Conservation (phyloP, 495 filamentous ascomycete genomes). For the Neurospora pannonica region DNA sequence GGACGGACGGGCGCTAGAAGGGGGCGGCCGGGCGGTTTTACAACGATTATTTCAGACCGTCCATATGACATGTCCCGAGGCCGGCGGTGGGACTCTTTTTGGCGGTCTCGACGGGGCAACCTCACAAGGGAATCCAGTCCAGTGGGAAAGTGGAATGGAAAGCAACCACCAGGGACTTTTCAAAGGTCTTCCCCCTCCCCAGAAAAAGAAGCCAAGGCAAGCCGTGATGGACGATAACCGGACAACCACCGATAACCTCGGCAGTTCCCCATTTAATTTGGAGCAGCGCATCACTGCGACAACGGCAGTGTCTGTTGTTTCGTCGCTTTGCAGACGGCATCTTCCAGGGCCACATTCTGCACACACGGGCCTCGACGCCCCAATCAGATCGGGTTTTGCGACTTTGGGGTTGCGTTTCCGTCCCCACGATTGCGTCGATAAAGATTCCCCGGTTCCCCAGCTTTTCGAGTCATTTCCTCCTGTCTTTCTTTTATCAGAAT, state of each 20-base stretch:
- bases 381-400: neutral
- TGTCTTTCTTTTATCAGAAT: neutral
- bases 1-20: neutral
- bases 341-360: neutral
- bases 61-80: neutral
- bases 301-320: neutral
- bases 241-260: constrained; percentile 11
- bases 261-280: constrained; percentile 1
- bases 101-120: neutral
- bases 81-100: neutral
- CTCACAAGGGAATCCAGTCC: neutral
- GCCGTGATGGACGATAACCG: constrained; percentile 7
- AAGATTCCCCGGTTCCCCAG: neutral
- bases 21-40: neutral
- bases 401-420: neutral
- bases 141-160: neutral
- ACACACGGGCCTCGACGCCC: neutral
- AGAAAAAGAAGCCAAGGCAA: neutral
- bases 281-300: neutral
- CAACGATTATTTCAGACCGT: neutral
- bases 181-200: neutral
- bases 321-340: neutral
- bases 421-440: neutral
- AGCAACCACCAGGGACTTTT: neutral
- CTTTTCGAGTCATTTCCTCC: neutral